phyloP scores from a whole-genome alignment of 768 basidiomycete species.

The Pleurotus tuoliensis region DNA sequence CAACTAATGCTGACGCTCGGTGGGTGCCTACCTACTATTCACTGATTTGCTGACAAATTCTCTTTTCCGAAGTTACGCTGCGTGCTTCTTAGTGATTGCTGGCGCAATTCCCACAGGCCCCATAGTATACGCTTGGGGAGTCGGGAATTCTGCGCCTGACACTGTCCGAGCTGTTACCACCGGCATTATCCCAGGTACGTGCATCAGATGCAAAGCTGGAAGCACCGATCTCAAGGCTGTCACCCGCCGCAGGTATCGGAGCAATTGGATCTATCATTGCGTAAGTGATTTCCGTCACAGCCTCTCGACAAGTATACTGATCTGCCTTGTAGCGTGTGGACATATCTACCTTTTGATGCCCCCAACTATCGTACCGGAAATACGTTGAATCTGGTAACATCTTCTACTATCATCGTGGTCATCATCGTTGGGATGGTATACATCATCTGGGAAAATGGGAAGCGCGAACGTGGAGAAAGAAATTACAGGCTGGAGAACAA shows the following conservation, averaged over 20 bases:
- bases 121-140: constrained; percentile 42
- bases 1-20: constrained; percentile 34
- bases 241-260: constrained; percentile 28
- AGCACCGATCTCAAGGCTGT: no score
- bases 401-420: constrained; percentile 26
- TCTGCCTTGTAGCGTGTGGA: constrained; percentile 34
- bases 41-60: no score
- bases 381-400: constrained; percentile 38
- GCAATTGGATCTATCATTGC: constrained; percentile 42
- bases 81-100: constrained; percentile 39
- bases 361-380: constrained; percentile 45
- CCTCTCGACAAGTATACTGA: no score
- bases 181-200: constrained; percentile 36
- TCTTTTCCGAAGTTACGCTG: constrained; percentile 32
- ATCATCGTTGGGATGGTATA: constrained; percentile 28
- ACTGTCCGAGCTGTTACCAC: constrained; percentile 43
- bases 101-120: constrained; percentile 38
- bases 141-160: constrained; percentile 46
- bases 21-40: not conserved
- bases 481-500: constrained; percentile 37
- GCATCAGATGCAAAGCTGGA: no score
- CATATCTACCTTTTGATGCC: constrained; percentile 41
- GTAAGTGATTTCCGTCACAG: constrained; percentile 19
- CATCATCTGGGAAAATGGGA: constrained; percentile 38
- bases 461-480: constrained; percentile 38